Base-by-base conservation (phyloP, 768 basidiomycete species). In the Pleurotus tuoliensis region DNA sequence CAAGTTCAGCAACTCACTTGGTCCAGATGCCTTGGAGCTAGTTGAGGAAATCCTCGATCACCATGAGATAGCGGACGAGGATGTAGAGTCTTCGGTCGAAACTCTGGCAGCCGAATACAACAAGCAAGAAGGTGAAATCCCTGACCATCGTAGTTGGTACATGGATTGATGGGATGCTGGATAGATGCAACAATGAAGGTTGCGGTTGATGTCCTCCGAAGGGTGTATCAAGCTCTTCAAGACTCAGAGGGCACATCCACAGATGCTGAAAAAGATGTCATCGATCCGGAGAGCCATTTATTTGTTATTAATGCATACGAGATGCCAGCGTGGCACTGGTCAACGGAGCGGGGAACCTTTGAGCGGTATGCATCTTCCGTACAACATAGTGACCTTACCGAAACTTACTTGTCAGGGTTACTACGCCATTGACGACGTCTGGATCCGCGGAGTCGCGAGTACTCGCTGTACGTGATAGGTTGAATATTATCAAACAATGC, bases 241-340 rank as follows among this genome's bases (percentile, higher is more conserved):
- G 83, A 83, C 54, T 82, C 86, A 64, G 84, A 82, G 13, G 76
- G 81, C 57, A 53, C 39, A 40, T 69, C 73, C 25, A 71, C 50
- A 20, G 55, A 70, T 38, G 66, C 73, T 38, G 82, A 84, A 61
- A 81, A 82, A 40, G 87, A 90, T 44, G 68, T 81, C 6, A 76
- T 94, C 22, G 92, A 94, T 61, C 86, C 90, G 5, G 87, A 92
- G 30, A 85, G 79, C 41, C 90, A 97, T 67, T 71, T 98, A 25
- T 83, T 85, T 63, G 76, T 98, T 61, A 76, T 98, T 27, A 85
- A 96, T 67, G 88, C 96, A 8, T 96, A 94, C 64, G 94, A 96
- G 51, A 98, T 98, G 94, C 97, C 97, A 0, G 73, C 86, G 11
- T 94, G 94, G 87, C 82, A 88, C 63, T 99, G 92, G 86, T 93